Percentiles rank a stretch among this genome's conserved stretches.
Evolutionary conservation across 1,284 basidiomycete species (phyloP).

Genomic region (Leccinum angustisporum): DNA sequence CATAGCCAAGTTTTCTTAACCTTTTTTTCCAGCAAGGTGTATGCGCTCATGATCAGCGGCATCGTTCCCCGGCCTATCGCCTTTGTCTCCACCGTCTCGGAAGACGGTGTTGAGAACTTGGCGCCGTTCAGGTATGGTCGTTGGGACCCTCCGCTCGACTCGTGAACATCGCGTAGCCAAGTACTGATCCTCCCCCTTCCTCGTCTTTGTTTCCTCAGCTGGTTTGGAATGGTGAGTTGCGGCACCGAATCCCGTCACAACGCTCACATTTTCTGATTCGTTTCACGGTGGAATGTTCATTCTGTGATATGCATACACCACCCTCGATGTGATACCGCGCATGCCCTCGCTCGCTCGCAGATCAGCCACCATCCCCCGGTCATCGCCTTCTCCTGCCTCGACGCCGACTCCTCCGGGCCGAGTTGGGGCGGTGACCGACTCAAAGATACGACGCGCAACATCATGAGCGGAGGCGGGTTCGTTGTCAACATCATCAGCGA

Average conservation of each 20-base stretch:
- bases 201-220: no score
- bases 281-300: background rate
- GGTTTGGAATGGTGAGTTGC: no score
- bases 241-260: background rate
- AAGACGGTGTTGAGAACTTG: no score
- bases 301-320: background rate
- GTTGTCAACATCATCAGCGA: constrained; percentile 74
- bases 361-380: constrained; percentile 56
- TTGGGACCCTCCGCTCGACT: background rate
- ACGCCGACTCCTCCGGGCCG: constrained; percentile 11
- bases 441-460: constrained; percentile 64
- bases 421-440: constrained; percentile 24
- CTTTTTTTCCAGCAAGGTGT: no score
- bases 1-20: no score
- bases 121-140: background rate
- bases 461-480: constrained; percentile 58
- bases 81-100: no score
- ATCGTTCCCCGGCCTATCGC: no score
- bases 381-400: constrained; percentile 52
- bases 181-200: no score
- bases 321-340: background rate
- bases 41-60: no score
- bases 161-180: background rate
- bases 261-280: background rate
- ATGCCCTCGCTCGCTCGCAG: constrained; percentile 21